Evolutionary conservation across 495 filamentous ascomycete species (phyloP), one percentile per base, ranked within the genome.

Genomic region (Rostrohypoxylon terebratum): DNA sequence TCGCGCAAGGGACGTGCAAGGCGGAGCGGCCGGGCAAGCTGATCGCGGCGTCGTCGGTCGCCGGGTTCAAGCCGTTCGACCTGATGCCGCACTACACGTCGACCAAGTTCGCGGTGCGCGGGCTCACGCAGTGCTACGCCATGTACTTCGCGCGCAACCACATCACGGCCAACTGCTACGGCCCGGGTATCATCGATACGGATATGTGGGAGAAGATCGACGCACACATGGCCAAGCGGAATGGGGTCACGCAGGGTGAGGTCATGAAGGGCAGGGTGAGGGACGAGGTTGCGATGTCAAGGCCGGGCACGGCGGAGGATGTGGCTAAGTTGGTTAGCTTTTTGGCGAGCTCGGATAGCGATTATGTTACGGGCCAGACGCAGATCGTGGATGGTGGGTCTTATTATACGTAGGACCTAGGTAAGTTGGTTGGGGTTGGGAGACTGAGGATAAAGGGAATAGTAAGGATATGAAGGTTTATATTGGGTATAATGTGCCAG

Each of bases 101-200:
- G 1, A 84, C 80, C 14, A 90, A 90, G 65, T 90, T 81, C 79
- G 89, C 89, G 1, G 88, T 91, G 1, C 79, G 88, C 3, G 88
- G 88, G 0, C 71, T 91, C 54, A 86, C 81, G 2, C 84, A 89
- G 70, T 84, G 79, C 1, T 88, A 88, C 59, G 87, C 88, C 0
- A 85, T 87, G 82, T 86, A 89, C 69, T 78, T 87, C 73, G 89
- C 85, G 0, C 48, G 69, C 55, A 83, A 90, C 62, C 78, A 84
- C 48, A 91, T 91, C 75, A 90, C 88, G 1, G 88, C 82, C 5
- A 90, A 90, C 68, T 83, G 85, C 4, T 90, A 90, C 66, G 89
- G 87, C 0, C 89, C 89, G 0, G 89, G 89, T 0, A 87, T 90
- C 59, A 86, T 91, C 1, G 86, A 83, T 0, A 91, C 89, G 3